Conservation (phyloP, 2,329 filamentous ascomycete species). For the Aspergillus sp. region DNA sequence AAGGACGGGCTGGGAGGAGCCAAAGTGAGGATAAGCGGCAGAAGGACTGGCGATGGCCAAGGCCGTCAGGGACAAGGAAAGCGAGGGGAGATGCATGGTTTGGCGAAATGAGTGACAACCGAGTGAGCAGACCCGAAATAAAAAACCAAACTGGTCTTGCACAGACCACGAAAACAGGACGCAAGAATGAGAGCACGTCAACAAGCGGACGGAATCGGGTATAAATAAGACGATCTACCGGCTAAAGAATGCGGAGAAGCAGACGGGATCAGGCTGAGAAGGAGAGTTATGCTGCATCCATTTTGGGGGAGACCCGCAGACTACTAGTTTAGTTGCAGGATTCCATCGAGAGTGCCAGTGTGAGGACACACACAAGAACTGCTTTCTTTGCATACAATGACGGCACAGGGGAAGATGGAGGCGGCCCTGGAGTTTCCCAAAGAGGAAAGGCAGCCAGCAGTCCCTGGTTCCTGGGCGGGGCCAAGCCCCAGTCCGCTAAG, state of each 20-base stretch:
- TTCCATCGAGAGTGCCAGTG: not conserved
- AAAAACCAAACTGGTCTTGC: constrained; percentile 3
- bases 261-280: not conserved
- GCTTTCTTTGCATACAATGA: not conserved
- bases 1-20: constrained; percentile 14
- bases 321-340: not conserved
- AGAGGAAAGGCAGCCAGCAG: not conserved
- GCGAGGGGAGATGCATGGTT: constrained; percentile 28
- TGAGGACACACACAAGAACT: too few relatives aligned
- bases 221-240: constrained; percentile 10
- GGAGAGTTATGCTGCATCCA: not conserved
- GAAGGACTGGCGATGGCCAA: constrained; percentile 28
- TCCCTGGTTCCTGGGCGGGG: constrained; percentile 3
- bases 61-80: constrained; percentile 29
- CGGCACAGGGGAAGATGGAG: not conserved
- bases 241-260: constrained; percentile 3
- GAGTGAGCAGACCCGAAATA: not conserved
- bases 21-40: constrained; percentile 24
- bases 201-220: constrained; percentile 13
- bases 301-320: not conserved
- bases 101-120: constrained; percentile 11
- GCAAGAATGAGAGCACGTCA: constrained; percentile 16
- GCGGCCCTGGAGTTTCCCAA: not conserved
- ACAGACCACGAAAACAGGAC: constrained; percentile 6
- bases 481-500: not conserved